Conservation (phyloP, 1,284 basidiomycete species). For the Ganoderma boninense region DNA sequence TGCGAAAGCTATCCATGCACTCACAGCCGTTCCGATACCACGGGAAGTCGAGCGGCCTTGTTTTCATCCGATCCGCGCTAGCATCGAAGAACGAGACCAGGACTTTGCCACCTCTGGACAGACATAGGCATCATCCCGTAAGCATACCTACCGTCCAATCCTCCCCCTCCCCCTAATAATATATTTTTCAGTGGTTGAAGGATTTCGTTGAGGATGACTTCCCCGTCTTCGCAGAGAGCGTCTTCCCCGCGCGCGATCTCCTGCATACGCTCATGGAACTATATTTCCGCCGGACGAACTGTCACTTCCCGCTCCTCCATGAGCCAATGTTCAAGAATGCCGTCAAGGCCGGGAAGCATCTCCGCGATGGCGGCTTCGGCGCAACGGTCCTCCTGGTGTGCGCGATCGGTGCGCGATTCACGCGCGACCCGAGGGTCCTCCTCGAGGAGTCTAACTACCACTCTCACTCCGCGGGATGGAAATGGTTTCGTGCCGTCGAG, state of each 20-base stretch:
- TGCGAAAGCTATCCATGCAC: slow-evolving; percentile 37
- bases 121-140: slow-evolving; percentile 23
- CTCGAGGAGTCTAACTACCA: slow-evolving; percentile 54
- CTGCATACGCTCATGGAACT: slow-evolving; percentile 65
- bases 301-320: slow-evolving; percentile 78
- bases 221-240: slow-evolving; percentile 33
- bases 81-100: slow-evolving; percentile 47
- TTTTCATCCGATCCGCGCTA: slow-evolving; percentile 55
- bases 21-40: slow-evolving; percentile 50
- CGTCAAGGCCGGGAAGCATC: slow-evolving; percentile 62
- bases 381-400: slow-evolving; percentile 77
- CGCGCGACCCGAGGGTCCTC: slow-evolving; percentile 71
- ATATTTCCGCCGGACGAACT: slow-evolving; percentile 73
- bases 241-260: slow-evolving; percentile 71
- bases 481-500: slow-evolving; percentile 72
- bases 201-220: not conserved
- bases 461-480: slow-evolving; percentile 77
- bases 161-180: not conserved
- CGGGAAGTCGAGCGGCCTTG: slow-evolving; percentile 59
- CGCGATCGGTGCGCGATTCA: slow-evolving; percentile 74
- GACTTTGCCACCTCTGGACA: slow-evolving; percentile 11
- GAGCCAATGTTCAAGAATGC: slow-evolving; percentile 73
- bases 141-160: slow-evolving; percentile 6
- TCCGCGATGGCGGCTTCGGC: slow-evolving; percentile 67
- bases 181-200: not conserved